A percentile compares a stretch with the other conserved stretches of the same genome.
These are phyloP conservation scores for Massariosphaeria phaeospora DNA, from an alignment of 495 filamentous ascomycete genomes.

Conservation along the genomic window DNA sequence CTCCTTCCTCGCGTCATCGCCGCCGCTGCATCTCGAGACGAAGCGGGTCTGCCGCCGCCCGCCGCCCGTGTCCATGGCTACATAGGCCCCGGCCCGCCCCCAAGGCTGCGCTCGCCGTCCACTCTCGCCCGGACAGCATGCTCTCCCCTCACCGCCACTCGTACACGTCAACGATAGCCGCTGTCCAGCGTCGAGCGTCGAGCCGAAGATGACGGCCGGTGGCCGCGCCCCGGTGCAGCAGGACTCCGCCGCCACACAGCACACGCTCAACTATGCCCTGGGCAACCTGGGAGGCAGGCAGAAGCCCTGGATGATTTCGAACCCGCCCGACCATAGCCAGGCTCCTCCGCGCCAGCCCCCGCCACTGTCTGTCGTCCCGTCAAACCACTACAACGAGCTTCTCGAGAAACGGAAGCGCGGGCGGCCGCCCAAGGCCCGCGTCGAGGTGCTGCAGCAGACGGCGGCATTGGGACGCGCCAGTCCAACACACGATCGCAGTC, in stretches of 20 bases:
- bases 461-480: neutral
- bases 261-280: constrained; percentile 13
- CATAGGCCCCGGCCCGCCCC: neutral
- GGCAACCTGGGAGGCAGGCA: constrained; percentile 22
- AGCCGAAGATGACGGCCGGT: constrained; percentile 1
- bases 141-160: constrained; percentile 5
- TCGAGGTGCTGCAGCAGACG: neutral
- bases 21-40: too few species aligned
- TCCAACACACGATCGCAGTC: neutral
- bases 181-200: neutral
- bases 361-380: neutral
- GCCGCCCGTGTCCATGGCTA: too few species aligned
- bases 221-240: neutral
- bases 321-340: neutral
- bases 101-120: neutral
- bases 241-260: neutral
- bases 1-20: neutral
- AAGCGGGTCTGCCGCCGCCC: neutral
- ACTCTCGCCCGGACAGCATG: constrained; percentile 1
- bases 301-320: constrained; percentile 22
- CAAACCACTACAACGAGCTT: neutral
- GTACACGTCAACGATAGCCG: neutral
- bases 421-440: neutral
- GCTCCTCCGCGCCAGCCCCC: neutral
- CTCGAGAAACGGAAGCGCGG: neutral